Conservation (phyloP, 139 green algal species). For the Haematococcus lacustris region DNA sequence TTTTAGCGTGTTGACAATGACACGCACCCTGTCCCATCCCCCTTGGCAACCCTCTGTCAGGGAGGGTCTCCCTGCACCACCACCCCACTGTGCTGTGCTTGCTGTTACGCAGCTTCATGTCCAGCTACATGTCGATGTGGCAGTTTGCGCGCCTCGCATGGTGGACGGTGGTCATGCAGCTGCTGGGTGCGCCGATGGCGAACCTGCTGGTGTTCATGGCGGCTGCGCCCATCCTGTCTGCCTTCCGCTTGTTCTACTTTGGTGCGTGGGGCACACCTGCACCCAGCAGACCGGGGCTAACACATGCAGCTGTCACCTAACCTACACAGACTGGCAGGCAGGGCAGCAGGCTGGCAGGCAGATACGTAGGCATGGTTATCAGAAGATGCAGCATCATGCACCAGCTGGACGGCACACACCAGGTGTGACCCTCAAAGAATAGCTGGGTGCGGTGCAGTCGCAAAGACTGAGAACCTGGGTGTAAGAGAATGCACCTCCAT, state of each 20-base stretch:
- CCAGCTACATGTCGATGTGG: no score
- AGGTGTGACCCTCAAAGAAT: no score
- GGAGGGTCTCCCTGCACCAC: no score
- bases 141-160: no score
- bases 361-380: not conserved
- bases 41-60: no score
- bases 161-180: slow-evolving; percentile 8
- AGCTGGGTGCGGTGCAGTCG: not conserved
- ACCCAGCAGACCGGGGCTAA: not conserved
- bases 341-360: not conserved
- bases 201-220: no score
- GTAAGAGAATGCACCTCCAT: not conserved
- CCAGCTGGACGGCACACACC: no score
- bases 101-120: no score
- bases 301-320: not conserved
- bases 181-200: slow-evolving; percentile 21
- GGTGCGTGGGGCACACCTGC: not conserved
- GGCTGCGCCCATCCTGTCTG: slow-evolving; percentile 28
- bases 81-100: no score
- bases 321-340: not conserved
- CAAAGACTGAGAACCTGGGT: not conserved
- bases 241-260: slow-evolving; percentile 24
- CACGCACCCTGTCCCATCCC: no score
- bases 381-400: not conserved
- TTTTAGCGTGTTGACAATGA: no score